phyloP scores from a whole-genome alignment of 2,329 filamentous ascomycete species.

The Leptosphaerulina australis region DNA sequence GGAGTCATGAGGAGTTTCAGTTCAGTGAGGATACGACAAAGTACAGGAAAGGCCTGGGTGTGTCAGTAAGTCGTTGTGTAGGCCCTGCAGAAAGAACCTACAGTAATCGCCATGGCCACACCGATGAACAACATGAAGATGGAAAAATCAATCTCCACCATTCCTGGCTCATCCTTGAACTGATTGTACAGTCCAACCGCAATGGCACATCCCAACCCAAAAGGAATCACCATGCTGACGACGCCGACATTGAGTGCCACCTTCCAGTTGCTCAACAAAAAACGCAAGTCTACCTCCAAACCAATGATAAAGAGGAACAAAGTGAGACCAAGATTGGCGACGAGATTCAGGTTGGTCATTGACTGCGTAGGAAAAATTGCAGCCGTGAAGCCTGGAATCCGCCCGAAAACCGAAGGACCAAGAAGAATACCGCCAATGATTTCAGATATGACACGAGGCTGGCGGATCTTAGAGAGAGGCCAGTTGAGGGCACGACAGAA shows the following conservation, averaged over 20 bases:
- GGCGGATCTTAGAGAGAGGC: slow-evolving; percentile 76
- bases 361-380: slow-evolving; percentile 78
- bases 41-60: slow-evolving; percentile 74
- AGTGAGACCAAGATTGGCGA: slow-evolving; percentile 82
- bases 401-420: slow-evolving; percentile 86
- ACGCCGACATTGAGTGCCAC: slow-evolving; percentile 78
- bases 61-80: slow-evolving; percentile 13
- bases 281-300: slow-evolving; percentile 81
- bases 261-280: slow-evolving; percentile 79
- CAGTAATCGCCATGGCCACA: slow-evolving; percentile 91
- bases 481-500: slow-evolving; percentile 77
- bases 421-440: slow-evolving; percentile 84
- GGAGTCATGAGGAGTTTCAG: slow-evolving; percentile 82
- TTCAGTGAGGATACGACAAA: slow-evolving; percentile 92
- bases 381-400: slow-evolving; percentile 76
- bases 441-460: slow-evolving; percentile 83
- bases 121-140: slow-evolving; percentile 81
- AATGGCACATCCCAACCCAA: slow-evolving; percentile 79
- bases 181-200: slow-evolving; percentile 80
- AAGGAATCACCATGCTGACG: slow-evolving; percentile 80
- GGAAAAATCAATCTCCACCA: slow-evolving; percentile 64
- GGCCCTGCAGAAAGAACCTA: slow-evolving; percentile 39
- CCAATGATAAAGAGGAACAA: slow-evolving; percentile 89
- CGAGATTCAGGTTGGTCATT: slow-evolving; percentile 75
- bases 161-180: slow-evolving; percentile 65